Conservation (phyloP, 768 basidiomycete genomes). For the Chlorophyllum brunneum region DNA sequence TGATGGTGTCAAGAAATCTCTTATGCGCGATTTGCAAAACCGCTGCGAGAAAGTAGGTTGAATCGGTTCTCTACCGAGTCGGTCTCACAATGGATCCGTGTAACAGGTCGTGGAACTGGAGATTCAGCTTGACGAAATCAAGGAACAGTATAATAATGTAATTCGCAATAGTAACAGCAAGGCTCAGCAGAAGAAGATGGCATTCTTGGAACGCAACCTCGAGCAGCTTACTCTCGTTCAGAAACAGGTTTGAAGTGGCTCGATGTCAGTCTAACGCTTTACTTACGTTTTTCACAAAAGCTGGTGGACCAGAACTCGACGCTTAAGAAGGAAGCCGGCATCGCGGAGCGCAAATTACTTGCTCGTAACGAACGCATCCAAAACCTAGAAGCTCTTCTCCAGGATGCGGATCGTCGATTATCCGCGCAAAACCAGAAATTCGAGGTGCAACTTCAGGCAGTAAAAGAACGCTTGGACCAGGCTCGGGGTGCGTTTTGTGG, state of each 20-base stretch:
- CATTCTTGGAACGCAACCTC: constrained; percentile 94
- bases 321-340: constrained; percentile 95
- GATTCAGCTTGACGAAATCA: constrained; percentile 97
- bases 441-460: constrained; percentile 87
- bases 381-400: constrained; percentile 88
- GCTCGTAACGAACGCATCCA: constrained; percentile 98
- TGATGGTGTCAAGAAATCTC: constrained; percentile 96
- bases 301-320: constrained; percentile 98
- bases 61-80: background rate
- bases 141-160: constrained; percentile 98
- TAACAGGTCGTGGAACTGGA: constrained; percentile 94
- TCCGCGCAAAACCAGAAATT: constrained; percentile 95
- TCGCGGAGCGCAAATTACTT: constrained; percentile 93
- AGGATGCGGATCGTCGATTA: constrained; percentile 90
- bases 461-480: constrained; percentile 89
- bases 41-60: constrained; percentile 91
- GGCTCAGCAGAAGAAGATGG: constrained; percentile 99
- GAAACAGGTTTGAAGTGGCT: constrained; percentile 69
- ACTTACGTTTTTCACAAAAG: constrained; percentile 36
- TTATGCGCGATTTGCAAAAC: constrained; percentile 98
- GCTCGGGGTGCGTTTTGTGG: constrained; percentile 66
- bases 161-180: constrained; percentile 98
- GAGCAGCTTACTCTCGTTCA: constrained; percentile 94
- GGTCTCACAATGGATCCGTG: background rate
- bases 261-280: constrained; percentile 9